Evolutionary conservation across 2,329 filamentous ascomycete species (phyloP).

Genomic region (Monilinia aucupariae): DNA sequence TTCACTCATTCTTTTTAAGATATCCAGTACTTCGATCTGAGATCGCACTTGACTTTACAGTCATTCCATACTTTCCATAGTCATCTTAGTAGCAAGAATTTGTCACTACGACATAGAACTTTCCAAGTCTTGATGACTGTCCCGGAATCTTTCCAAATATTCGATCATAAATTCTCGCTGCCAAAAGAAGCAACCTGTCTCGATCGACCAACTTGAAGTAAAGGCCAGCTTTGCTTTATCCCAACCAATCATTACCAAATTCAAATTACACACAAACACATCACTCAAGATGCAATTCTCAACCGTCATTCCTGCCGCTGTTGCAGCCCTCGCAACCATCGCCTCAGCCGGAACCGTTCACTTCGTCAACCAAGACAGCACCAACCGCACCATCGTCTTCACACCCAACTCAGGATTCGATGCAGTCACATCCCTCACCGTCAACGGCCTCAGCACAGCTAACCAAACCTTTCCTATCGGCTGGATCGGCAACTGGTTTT

Average conservation of each 20-base stretch:
- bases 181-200: slow-evolving; percentile 16
- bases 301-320: slow-evolving; percentile 38
- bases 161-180: slow-evolving; percentile 15
- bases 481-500: slow-evolving; percentile 43
- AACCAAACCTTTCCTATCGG: slow-evolving; percentile 38
- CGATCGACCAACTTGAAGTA: slow-evolving; percentile 30
- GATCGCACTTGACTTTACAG: slow-evolving; percentile 27
- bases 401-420: slow-evolving; percentile 25
- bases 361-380: slow-evolving; percentile 53
- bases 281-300: slow-evolving; percentile 50
- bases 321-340: slow-evolving; percentile 40
- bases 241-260: slow-evolving; percentile 25
- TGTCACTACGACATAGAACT: slow-evolving; percentile 22
- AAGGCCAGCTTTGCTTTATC: slow-evolving; percentile 18
- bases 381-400: slow-evolving; percentile 36
- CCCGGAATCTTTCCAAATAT: slow-evolving; percentile 4
- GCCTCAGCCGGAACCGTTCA: slow-evolving; percentile 47
- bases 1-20: slow-evolving; percentile 27
- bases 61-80: slow-evolving; percentile 21
- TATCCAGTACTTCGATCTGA: slow-evolving; percentile 26
- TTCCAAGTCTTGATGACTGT: slow-evolving; percentile 13
- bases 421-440: slow-evolving; percentile 21
- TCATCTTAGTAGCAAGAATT: slow-evolving; percentile 17
- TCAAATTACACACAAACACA: slow-evolving; percentile 14
- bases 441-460: slow-evolving; percentile 25